phyloP scores from a whole-genome alignment of 257 asterid genomes.

The Nicotiana paniculata region DNA sequence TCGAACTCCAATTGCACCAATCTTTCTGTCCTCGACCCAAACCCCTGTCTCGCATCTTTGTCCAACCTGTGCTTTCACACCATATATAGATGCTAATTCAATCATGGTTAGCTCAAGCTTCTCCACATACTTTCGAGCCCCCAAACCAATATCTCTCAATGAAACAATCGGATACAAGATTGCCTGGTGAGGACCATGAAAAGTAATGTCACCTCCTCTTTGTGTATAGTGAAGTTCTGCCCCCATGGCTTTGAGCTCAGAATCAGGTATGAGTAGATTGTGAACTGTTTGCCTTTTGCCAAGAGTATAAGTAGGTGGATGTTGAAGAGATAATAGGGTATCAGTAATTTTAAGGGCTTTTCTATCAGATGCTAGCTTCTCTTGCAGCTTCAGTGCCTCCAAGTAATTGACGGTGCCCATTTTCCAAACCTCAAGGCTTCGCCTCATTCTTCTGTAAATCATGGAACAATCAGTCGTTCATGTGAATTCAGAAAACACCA shows the following conservation, averaged over 20 bases:
- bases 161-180: constrained; percentile 62
- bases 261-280: constrained; percentile 45
- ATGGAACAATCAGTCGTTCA: neutral
- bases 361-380: constrained; percentile 41
- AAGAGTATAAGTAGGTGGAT: constrained; percentile 74
- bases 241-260: constrained; percentile 54
- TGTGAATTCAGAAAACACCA: neutral
- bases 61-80: constrained; percentile 51
- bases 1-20: constrained; percentile 65
- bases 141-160: constrained; percentile 52
- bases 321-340: constrained; percentile 53
- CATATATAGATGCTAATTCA: constrained; percentile 49
- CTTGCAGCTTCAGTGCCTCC: constrained; percentile 62
- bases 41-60: constrained; percentile 54
- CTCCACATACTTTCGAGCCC: constrained; percentile 65
- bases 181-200: constrained; percentile 74
- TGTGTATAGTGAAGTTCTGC: constrained; percentile 60
- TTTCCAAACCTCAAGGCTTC: constrained; percentile 51
- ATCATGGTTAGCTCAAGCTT: constrained; percentile 66
- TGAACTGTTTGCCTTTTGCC: constrained; percentile 59
- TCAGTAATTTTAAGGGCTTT: constrained; percentile 40
- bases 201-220: constrained; percentile 78
- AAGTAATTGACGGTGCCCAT: constrained; percentile 50
- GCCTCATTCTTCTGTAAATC: constrained; percentile 4
- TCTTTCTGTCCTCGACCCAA: constrained; percentile 60